These are phyloP conservation scores for Solanum piurae DNA, from an alignment of 257 asterid genomes.

Conservation along the genomic window DNA sequence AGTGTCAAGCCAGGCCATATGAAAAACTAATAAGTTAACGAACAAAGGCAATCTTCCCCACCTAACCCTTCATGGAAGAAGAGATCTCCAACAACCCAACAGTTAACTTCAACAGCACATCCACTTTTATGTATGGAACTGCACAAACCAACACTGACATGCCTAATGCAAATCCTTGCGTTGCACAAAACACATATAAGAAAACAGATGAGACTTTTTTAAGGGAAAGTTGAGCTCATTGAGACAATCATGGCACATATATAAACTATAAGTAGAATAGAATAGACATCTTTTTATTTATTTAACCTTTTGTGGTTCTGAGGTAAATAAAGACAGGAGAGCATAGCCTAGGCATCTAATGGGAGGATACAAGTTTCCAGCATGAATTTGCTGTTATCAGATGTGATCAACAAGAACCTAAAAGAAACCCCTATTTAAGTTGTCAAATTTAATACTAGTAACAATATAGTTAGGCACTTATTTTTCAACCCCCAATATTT, in stretches of 20 bases:
- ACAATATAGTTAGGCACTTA: neutral
- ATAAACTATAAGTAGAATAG: neutral
- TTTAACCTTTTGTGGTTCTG: neutral
- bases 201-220: neutral
- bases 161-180: constrained; percentile 92
- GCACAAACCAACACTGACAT: constrained; percentile 53
- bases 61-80: constrained; percentile 97
- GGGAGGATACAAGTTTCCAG: neutral
- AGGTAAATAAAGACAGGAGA: neutral
- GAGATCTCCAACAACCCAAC: constrained; percentile 58
- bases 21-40: neutral
- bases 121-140: constrained; percentile 46
- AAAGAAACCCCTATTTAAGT: neutral
- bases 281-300: neutral
- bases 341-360: neutral
- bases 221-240: neutral
- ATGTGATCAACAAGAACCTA: neutral
- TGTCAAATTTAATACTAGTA: neutral
- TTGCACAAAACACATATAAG: constrained; percentile 56
- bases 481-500: neutral
- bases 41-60: constrained; percentile 15
- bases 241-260: neutral
- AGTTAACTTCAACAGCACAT: constrained; percentile 67
- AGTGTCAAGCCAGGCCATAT: neutral
- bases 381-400: neutral